phyloP scores from a whole-genome alignment of 2,329 filamentous ascomycete genomes.

The Epicoccum nigrum region DNA sequence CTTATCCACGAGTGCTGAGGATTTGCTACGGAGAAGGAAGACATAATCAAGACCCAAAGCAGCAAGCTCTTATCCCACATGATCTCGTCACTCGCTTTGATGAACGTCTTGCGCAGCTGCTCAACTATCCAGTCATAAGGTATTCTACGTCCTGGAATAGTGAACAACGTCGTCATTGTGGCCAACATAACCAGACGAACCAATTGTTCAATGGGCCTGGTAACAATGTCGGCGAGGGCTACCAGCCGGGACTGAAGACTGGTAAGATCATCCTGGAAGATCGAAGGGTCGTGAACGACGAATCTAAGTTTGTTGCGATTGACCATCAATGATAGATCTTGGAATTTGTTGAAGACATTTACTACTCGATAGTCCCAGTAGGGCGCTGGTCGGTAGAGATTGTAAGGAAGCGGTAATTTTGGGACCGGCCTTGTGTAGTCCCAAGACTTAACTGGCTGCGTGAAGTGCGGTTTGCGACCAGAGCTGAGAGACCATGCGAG shows the following conservation, averaged over 20 bases:
- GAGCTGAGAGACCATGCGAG: conserved; percentile 20
- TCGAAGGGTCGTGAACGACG: not conserved
- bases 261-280: conserved; percentile 18
- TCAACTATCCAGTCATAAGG: not conserved
- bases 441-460: conserved; percentile 11
- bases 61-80: not conserved
- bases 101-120: not conserved
- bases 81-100: too few relatives aligned
- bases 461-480: conserved; percentile 18
- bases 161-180: conserved; percentile 13
- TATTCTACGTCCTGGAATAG: not conserved
- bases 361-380: conserved; percentile 13
- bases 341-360: conserved; percentile 19
- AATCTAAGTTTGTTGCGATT: conserved; percentile 12
- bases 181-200: not conserved
- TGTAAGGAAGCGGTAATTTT: not conserved
- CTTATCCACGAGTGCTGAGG: not conserved
- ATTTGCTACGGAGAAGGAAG: not conserved
- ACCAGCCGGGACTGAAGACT: conserved; percentile 22
- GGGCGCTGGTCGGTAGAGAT: conserved; percentile 4
- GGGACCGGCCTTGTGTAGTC: not conserved
- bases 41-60: not conserved
- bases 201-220: not conserved
- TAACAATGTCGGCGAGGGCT: conserved; percentile 17
- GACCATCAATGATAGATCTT: conserved; percentile 12